Percentiles rank a stretch among this genome's conserved stretches.
These are phyloP conservation scores for Glonium stellatum DNA, from an alignment of 495 filamentous ascomycete species.

Conservation along the genomic window DNA sequence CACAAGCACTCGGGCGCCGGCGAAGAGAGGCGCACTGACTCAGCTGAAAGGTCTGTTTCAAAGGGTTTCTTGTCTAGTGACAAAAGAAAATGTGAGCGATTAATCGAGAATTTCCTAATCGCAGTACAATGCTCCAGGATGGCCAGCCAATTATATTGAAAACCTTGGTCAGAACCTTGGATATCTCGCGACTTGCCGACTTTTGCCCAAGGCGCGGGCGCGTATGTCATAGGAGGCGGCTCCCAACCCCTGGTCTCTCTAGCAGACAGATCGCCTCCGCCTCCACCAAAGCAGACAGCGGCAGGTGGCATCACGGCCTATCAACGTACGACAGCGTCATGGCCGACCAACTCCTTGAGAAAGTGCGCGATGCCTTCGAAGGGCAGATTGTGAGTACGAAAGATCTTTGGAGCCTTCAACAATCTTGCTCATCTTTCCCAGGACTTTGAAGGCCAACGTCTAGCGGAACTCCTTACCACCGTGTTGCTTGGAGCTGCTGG, in stretches of 20 bases:
- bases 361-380: constrained; percentile 69
- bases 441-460: constrained; percentile 89
- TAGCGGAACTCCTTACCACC: constrained; percentile 69
- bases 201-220: too few relatives aligned
- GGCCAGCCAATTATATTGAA: too few relatives aligned
- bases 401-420: not conserved
- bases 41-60: not conserved
- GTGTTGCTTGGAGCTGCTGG: constrained; percentile 62
- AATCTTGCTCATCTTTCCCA: constrained; percentile 33
- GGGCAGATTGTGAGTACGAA: constrained; percentile 69
- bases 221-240: not conserved
- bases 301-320: not conserved
- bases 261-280: constrained; percentile 1
- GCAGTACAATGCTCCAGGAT: too few relatives aligned
- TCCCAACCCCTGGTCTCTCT: not conserved
- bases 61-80: not conserved
- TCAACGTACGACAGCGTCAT: constrained; percentile 39
- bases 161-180: too few relatives aligned
- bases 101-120: too few relatives aligned
- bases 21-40: constrained; percentile 3
- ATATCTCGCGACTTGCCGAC: too few relatives aligned
- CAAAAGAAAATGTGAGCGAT: not conserved
- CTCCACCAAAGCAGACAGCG: not conserved
- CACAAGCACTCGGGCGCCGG: not conserved
- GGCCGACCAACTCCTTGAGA: constrained; percentile 69